Evolutionary conservation across 2,329 filamentous ascomycete species (phyloP), one percentile per base, ranked within the genome.

Genomic region (Didymellaceae sp.): DNA sequence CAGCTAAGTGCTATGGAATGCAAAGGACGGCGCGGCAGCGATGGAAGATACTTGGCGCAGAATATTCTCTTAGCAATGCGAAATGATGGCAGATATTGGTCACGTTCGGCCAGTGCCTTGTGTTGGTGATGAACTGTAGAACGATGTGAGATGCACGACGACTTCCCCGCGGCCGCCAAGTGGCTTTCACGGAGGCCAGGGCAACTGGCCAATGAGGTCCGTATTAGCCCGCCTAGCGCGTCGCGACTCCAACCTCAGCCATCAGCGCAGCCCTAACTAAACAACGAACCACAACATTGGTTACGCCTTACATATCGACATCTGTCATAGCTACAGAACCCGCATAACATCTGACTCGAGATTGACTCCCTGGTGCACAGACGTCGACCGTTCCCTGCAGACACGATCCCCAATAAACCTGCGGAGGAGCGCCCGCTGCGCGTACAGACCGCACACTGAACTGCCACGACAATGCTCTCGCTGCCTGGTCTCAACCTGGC

Each of bases 401-500:
- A n/a, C n/a, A n/a, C n/a, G 9, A 4, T 13, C 9, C 9, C 13
- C 13, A 26, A 26, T 13, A 13, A 26, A 3, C 5, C 9, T 26
- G 25, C 25, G 5, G 9, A 9, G 25, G 13, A 13, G 25, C 25
- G 25, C 25, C 9, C 9, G 13, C 2, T 6, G 5, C 13, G 3
- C 25, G 3, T n/a, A 3, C 35, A 25, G 4, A 26, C 35, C n/a
- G 14, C 14, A 1, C 3, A 14, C 8, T n/a, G 11, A 6, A 4
- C 18, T 17, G 5, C 24, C n/a, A 9, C 31, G 25, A 55, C 18
- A 10, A 72, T 72, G 68, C 70, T 75, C 57, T 67, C 75, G 17
- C 63, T 80, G n/a, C 78, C 77, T 39, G 78, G 78, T 30, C 72
- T 80, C 21, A 75, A 77, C 45, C 65, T 79, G 5, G 58, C 69